Base-by-base conservation (phyloP, 371 early-diverging fungal genomes). In the Apophysomyces elegans region DNA sequence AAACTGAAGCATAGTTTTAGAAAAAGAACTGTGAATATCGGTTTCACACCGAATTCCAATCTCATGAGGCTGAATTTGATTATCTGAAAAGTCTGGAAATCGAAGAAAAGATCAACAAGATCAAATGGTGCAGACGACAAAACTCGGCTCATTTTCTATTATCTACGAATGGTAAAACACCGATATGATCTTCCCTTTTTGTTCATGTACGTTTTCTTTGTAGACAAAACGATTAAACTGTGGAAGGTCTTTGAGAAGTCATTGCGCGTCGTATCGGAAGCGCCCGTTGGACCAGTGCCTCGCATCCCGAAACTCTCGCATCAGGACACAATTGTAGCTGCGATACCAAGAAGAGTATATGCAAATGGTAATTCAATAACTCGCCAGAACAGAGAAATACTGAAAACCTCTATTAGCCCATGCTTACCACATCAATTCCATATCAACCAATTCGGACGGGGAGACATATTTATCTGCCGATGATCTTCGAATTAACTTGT, bases 51-150 rank as follows among this genome's bases (percentile, higher is more conserved):
- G 96, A 96, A 76, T 96, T 96, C 69, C 95, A 96, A 76, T 95
- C 95, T 47, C 97, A 97, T 81, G 93, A 95, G 80, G 92, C 96
- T 26, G 96, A 95, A 77, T 97, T 98, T 70, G 99, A 98, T 79
- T 96, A 96, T 77, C 86, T 98, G 57, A 96, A 97, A 81, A 93
- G 93, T 81, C 81, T 96, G 75, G 97, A 96, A 73, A 96, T 98
- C 58, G 93, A 95, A 76, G 98, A 98, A 74, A 95, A 96, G 76
- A 96, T 98, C 70, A 95, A 96, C 76, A 91, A 95, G 70, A 95
- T 98, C 72, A 89, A 93, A 66, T 94, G 95, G 93, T 89, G 93
- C 74, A 86, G 84, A 68, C 84, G 91, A 37, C 88, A 87, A 65
- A 95, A 94, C 71, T 78, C 92, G n/a, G 90, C 94, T 18, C 94